Evolutionary conservation across 2,329 filamentous ascomycete species (phyloP).

Genomic region (Trichoderma guizhouense): DNA sequence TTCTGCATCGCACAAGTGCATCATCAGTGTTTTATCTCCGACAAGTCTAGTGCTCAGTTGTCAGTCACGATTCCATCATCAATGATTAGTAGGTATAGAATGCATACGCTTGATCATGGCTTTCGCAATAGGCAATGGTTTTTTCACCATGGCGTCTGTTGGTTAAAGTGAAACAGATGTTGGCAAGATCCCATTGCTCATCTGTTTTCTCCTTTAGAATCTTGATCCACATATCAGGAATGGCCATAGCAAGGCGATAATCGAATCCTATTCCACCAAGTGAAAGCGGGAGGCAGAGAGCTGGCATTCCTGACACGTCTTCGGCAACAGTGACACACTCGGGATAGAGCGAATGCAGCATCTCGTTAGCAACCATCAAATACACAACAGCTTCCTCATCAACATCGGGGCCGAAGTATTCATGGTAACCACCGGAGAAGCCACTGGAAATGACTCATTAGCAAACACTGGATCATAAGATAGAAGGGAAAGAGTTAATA

Average conservation of each 20-base stretch:
- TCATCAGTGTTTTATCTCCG: slow-evolving; percentile 93
- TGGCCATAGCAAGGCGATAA: slow-evolving; percentile 94
- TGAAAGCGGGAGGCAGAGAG: slow-evolving; percentile 80
- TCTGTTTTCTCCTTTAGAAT: slow-evolving; percentile 92
- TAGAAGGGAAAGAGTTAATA: slow-evolving; percentile 18
- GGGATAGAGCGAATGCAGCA: slow-evolving; percentile 89
- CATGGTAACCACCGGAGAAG: slow-evolving; percentile 96
- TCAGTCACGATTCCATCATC: slow-evolving; percentile 19
- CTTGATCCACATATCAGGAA: slow-evolving; percentile 99
- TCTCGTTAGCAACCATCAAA: slow-evolving; percentile 92
- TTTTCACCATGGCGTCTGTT: slow-evolving; percentile 95
- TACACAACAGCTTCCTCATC: slow-evolving; percentile 95
- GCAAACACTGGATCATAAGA: not conserved
- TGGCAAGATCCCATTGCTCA: slow-evolving; percentile 85
- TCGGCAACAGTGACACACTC: slow-evolving; percentile 89
- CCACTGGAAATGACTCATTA: slow-evolving; percentile 52
- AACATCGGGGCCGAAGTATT: slow-evolving; percentile 87
- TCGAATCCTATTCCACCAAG: slow-evolving; percentile 94
- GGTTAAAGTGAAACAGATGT: slow-evolving; percentile 80
- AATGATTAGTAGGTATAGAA: not conserved
- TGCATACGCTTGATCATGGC: slow-evolving; percentile 92
- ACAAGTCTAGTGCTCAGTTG: slow-evolving; percentile 62
- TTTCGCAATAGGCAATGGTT: slow-evolving; percentile 96
- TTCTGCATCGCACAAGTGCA: slow-evolving; percentile 96
- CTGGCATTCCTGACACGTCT: slow-evolving; percentile 97